phyloP scores from a whole-genome alignment of 768 basidiomycete genomes.

The Macrolepiota dolichaula region DNA sequence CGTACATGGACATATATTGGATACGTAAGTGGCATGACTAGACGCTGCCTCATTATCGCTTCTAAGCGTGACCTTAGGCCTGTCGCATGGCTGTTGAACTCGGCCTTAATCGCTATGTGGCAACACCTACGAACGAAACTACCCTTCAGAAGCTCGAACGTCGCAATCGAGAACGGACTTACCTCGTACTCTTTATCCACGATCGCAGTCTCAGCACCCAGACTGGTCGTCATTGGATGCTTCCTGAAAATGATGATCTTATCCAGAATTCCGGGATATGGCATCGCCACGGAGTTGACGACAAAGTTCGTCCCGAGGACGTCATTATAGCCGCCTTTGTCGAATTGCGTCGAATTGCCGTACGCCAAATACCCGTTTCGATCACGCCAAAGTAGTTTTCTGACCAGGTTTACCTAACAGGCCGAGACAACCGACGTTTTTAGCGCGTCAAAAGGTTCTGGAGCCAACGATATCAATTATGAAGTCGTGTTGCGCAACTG shows the following conservation, averaged over 20 bases:
- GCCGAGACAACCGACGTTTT: conserved; percentile 80
- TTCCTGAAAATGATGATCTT: conserved; percentile 74
- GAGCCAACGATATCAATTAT: conserved; percentile 61
- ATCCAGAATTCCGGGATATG: conserved; percentile 66
- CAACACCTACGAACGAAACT: conserved; percentile 54
- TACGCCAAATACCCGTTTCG: conserved; percentile 31
- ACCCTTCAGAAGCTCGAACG: conserved; percentile 69
- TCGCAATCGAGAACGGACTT: conserved; percentile 82
- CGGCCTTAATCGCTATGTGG: conserved; percentile 67
- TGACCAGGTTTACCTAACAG: conserved; percentile 29
- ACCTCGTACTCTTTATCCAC: conserved; percentile 82
- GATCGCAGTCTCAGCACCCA: conserved; percentile 85
- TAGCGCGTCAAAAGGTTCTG: conserved; percentile 43
- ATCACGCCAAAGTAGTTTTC: neutral
- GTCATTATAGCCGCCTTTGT: conserved; percentile 78
- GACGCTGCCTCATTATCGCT: conserved; percentile 9
- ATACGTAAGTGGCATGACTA: conserved; percentile 48
- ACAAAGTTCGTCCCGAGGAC: conserved; percentile 66
- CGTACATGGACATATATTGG: conserved; percentile 88
- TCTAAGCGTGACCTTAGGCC: conserved; percentile 41
- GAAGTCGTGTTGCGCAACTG: conserved; percentile 69
- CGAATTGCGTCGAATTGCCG: conserved; percentile 76
- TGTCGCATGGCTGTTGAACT: conserved; percentile 88
- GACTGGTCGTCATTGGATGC: conserved; percentile 85
- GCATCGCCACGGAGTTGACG: conserved; percentile 59